Percentiles rank a stretch among this genome's conserved stretches.
These are phyloP conservation scores for Nematocida sp. DNA, from an alignment of 371 early-diverging fungal species.

Conservation along the genomic window DNA sequence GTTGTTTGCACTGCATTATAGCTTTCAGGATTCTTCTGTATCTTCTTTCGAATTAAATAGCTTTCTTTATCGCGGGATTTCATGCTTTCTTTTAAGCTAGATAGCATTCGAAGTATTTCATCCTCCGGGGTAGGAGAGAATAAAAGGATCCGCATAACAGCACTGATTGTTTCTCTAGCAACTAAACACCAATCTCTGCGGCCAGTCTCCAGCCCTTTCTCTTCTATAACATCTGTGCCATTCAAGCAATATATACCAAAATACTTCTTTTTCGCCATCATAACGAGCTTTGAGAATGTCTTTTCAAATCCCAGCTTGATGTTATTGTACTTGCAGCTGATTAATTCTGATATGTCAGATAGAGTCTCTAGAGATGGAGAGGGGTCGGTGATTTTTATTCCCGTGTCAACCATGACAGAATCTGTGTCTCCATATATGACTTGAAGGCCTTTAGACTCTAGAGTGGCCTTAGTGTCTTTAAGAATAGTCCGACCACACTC, in stretches of 20 bases:
- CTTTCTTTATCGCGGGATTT: constrained; percentile 76
- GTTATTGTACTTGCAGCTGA: constrained; percentile 83
- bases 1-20: constrained; percentile 78
- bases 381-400: constrained; percentile 73
- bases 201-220: constrained; percentile 92
- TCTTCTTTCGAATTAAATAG: constrained; percentile 79
- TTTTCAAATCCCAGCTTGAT: constrained; percentile 97
- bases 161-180: constrained; percentile 79
- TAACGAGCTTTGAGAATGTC: constrained; percentile 81
- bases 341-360: constrained; percentile 75
- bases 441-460: constrained; percentile 61
- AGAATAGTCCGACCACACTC: constrained; percentile 92
- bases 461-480: constrained; percentile 78
- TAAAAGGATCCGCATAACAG: constrained; percentile 69
- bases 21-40: constrained; percentile 84
- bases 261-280: constrained; percentile 99
- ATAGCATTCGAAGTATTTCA: constrained; percentile 68
- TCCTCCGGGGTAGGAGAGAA: constrained; percentile 6
- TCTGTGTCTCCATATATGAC: constrained; percentile 99
- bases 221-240: constrained; percentile 75
- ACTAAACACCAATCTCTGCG: constrained; percentile 94
- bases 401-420: constrained; percentile 97
- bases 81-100: constrained; percentile 76
- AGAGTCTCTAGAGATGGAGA: constrained; percentile 74
- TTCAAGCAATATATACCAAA: constrained; percentile 77